Evolutionary conservation across 129 eudicot species (phyloP).

Genomic region (Apium graveolens): DNA sequence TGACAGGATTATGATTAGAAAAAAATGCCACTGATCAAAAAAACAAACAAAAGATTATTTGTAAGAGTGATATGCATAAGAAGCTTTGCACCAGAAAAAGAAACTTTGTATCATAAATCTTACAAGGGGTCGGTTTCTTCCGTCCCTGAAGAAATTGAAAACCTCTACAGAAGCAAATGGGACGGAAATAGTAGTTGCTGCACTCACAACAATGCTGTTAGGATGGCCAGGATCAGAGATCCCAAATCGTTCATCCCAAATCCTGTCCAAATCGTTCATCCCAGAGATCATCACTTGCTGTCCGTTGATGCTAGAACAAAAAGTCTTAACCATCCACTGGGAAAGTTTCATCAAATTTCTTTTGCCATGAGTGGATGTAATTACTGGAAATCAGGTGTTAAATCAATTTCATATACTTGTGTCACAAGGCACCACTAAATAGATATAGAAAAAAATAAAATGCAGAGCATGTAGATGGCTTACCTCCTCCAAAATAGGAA

Average conservation of each 20-base stretch:
- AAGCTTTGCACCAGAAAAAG: not conserved
- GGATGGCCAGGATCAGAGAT: constrained; percentile 49
- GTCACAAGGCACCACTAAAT: not conserved
- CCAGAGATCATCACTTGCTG: constrained; percentile 41
- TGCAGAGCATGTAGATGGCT: not conserved
- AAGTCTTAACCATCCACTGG: constrained; percentile 50
- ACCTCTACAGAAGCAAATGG: constrained; percentile 44
- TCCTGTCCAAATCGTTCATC: constrained; percentile 40
- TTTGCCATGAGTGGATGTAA: constrained; percentile 49
- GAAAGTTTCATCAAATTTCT: constrained; percentile 66
- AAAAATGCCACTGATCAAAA: constrained; percentile 70
- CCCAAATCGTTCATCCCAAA: constrained; percentile 35
- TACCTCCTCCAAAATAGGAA: constrained; percentile 54
- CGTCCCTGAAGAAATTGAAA: constrained; percentile 52
- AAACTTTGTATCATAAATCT: not conserved
- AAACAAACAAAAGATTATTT: not conserved
- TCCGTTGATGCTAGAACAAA: constrained; percentile 50
- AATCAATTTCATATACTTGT: too few relatives aligned
- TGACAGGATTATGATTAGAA: constrained; percentile 58
- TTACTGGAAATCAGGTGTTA: constrained; percentile 26
- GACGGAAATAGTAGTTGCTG: constrained; percentile 65
- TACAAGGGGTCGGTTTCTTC: constrained; percentile 63
- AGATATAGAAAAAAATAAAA: not conserved
- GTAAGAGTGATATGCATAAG: too few relatives aligned
- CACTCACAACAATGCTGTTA: constrained; percentile 43